Conservation (phyloP, 352 stramenopile genomes). For the Peronospora farinosa region DNA sequence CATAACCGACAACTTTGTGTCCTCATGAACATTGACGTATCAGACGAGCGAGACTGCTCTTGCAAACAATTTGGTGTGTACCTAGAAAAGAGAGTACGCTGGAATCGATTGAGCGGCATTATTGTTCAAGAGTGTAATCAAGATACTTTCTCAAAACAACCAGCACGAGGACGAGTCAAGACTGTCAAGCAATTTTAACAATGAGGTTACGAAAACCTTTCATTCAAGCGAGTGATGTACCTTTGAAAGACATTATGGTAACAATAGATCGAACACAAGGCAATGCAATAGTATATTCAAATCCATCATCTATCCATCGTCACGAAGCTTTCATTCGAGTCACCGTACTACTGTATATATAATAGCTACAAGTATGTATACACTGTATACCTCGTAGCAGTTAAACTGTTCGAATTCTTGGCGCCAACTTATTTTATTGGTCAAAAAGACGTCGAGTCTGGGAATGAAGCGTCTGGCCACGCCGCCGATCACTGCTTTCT, state of each 20-base stretch:
- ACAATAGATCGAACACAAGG: background rate
- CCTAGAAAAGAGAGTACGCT: conserved; percentile 15
- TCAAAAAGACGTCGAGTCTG: too few species aligned
- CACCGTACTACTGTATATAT: too few species aligned
- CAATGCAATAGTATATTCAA: too few species aligned
- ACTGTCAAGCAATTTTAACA: background rate
- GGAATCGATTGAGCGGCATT: conserved; percentile 22
- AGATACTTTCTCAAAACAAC: background rate
- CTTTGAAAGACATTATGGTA: background rate
- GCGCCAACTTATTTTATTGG: too few species aligned
- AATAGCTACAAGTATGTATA: too few species aligned
- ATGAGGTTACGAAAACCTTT: background rate
- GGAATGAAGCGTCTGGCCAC: conserved; percentile 26
- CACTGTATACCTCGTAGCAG: too few species aligned
- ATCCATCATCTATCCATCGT: too few species aligned
- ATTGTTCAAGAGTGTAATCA: background rate
- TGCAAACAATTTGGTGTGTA: background rate
- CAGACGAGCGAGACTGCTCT: conserved; percentile 1
- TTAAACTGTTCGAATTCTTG: too few species aligned
- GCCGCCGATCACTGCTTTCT: conserved; percentile 60
- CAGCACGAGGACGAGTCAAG: conserved; percentile 8
- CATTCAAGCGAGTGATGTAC: background rate
- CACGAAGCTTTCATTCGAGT: too few species aligned
- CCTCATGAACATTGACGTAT: background rate
- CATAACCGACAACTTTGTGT: conserved; percentile 8